A percentile compares a stretch with the other conserved stretches of the same genome.
Evolutionary conservation across 2,329 filamentous ascomycete genomes (phyloP).

Genomic region (Aspergillus eucalypticola): DNA sequence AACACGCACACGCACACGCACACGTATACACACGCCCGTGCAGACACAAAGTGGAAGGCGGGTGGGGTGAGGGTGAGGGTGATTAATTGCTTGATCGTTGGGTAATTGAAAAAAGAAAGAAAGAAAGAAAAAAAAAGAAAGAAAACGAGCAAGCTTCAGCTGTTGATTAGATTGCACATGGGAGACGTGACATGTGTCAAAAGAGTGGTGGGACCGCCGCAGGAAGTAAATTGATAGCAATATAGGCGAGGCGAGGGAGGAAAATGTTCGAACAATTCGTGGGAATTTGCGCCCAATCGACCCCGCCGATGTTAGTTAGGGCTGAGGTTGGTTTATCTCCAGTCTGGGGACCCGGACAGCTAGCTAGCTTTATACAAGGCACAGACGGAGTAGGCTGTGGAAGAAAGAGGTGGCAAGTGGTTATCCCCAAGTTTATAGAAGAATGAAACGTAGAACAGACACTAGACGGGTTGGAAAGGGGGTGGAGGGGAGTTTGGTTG

Average conservation of each 20-base stretch:
- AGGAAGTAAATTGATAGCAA: neutral
- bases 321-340: neutral
- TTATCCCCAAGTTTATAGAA: neutral
- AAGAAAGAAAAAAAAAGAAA: too few species aligned
- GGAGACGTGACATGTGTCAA: neutral
- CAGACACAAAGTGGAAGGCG: neutral
- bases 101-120: too few species aligned
- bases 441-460: neutral
- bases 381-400: neutral
- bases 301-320: neutral
- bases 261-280: neutral
- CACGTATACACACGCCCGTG: neutral
- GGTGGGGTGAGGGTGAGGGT: neutral
- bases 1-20: neutral
- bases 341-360: neutral
- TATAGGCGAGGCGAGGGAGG: neutral
- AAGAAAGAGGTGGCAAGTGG: neutral
- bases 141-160: neutral
- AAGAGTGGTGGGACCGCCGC: neutral
- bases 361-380: neutral
- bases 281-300: neutral
- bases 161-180: neutral
- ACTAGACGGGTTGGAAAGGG: neutral
- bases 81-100: neutral
- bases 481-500: neutral